Evolutionary conservation across 345 rosid species (phyloP).

Genomic region (Syzygium aromaticum): DNA sequence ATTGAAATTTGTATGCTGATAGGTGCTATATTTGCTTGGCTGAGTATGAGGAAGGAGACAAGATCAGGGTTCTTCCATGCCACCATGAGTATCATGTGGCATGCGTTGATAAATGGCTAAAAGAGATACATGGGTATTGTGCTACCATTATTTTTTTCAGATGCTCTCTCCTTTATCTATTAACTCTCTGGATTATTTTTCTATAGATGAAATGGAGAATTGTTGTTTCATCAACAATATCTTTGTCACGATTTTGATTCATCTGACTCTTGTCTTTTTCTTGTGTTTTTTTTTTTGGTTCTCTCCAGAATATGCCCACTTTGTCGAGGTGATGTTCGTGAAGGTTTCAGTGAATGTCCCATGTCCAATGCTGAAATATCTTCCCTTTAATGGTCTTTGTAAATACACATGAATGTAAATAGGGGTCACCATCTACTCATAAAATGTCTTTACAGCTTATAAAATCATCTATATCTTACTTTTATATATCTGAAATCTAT

Average conservation of each 20-base stretch:
- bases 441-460: neutral
- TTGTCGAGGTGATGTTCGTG: slow-evolving; percentile 63
- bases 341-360: slow-evolving; percentile 13
- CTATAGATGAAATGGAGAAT: neutral
- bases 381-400: slow-evolving; percentile 18
- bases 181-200: neutral
- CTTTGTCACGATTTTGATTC: neutral
- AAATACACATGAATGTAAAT: neutral
- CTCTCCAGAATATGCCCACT: slow-evolving; percentile 61
- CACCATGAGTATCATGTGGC: slow-evolving; percentile 72
- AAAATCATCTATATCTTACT: neutral
- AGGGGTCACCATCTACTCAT: neutral
- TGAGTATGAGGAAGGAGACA: slow-evolving; percentile 63
- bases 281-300: neutral
- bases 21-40: slow-evolving; percentile 73
- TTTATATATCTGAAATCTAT: neutral
- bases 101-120: slow-evolving; percentile 80
- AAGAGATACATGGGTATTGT: slow-evolving; percentile 80
- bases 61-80: slow-evolving; percentile 72
- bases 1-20: neutral
- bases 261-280: neutral
- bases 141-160: neutral
- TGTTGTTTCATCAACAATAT: neutral
- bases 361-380: slow-evolving; percentile 21
- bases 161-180: neutral